Base-by-base conservation (phyloP, 148 eudicot species). In the Cornus suecica region DNA sequence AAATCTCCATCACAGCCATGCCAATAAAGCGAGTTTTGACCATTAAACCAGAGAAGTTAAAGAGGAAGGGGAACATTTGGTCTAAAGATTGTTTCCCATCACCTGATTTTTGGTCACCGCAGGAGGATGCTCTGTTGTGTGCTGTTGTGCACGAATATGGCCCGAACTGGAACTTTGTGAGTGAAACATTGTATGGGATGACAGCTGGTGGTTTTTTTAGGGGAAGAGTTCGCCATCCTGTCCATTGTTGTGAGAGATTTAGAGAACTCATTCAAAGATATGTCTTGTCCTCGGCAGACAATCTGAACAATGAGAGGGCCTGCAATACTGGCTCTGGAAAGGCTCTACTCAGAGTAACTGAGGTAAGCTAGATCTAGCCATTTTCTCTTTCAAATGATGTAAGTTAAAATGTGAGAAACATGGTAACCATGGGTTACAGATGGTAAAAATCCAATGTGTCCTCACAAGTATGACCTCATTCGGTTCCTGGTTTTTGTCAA, bases 81-180 rank as follows among this genome's bases (percentile, higher is more conserved):
- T 91, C 90, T 69, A 86, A 81, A 70, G 98, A 93, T 72, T 82
- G 77, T 81, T 80, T 85, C 51, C 93, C 98, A 22, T 81, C 85
- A 20, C 98, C 97, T 31, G 99, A 93, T 88, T 70, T 78, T 77
- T 96, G 99, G 99, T 79, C 84, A 82, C 90, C 93, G 4, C 87
- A 83, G 69, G 99, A 96, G 86, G 99, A 96, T 81, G 98, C 97
- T 0, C 76, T 88, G 30, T 76, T 96, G 73, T 96, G 98, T 88
- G 98, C 97, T 76, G 78, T 86, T 82, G 92, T 96, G 28, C 97
- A 96, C 80, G 97, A 96, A 81, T 96, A 91, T 82, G 98, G 97
- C 37, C 84, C 94, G 15, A 86, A 93, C 79, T 96, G 99, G 99
- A 85, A 86, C 83, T 88, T 96, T 80, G 97, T 85, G 51, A 96